Percentiles rank a stretch among this genome's conserved stretches.
Conservation (phyloP, 78 protist genomes). For the Dictyostelium capitatum region DNA sequence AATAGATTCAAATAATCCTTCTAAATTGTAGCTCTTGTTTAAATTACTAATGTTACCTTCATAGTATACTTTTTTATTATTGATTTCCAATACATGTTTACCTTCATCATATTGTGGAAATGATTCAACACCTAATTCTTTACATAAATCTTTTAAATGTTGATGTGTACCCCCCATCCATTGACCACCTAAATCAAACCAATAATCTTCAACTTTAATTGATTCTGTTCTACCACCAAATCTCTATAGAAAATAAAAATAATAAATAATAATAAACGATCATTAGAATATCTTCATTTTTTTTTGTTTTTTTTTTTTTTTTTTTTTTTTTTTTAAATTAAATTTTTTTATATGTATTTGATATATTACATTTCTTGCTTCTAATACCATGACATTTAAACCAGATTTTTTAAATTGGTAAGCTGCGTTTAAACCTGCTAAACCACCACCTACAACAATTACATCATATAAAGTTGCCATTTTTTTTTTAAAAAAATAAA, state of each 20-base stretch:
- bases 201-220: constrained; percentile 65
- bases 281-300: no score
- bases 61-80: constrained; percentile 48
- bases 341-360: background rate
- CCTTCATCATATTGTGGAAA: constrained; percentile 81
- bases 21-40: constrained; percentile 57
- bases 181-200: constrained; percentile 83
- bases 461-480: constrained; percentile 53
- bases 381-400: constrained; percentile 28
- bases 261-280: background rate
- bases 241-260: constrained; percentile 28
- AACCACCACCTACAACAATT: constrained; percentile 77
- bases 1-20: constrained; percentile 52
- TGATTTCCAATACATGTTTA: constrained; percentile 66
- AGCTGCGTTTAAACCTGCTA: constrained; percentile 74
- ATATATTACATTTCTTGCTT: constrained; percentile 68
- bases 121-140: constrained; percentile 49
- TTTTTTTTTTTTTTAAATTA: background rate
- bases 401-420: constrained; percentile 31
- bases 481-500: background rate
- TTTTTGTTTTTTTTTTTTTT: background rate
- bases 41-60: constrained; percentile 53
- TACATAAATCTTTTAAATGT: constrained; percentile 19
- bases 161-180: constrained; percentile 83
- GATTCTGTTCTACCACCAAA: constrained; percentile 83